Evolutionary conservation across 1,284 basidiomycete genomes (phyloP), one percentile per base, ranked within the genome.

Genomic region (Coniophora puteana): DNA sequence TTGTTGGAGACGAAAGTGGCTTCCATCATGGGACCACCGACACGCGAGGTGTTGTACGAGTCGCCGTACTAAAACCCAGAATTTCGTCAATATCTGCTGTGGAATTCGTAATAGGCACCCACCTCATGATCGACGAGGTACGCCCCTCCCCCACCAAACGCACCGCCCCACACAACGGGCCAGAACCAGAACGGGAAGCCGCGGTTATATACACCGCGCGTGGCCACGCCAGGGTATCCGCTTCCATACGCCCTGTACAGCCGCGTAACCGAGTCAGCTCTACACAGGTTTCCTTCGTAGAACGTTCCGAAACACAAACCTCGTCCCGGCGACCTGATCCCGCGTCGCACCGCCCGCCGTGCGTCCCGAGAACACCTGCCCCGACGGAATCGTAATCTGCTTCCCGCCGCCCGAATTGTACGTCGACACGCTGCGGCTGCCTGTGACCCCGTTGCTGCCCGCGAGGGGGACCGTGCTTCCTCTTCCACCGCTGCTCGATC

Each of bases 161-260:
- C 59, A 16, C 60, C 60, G 17, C 74, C 73, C 67, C 73, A 81
- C 4, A 69, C 67, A 8, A 82, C 45, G 3, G 78, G 79, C 76
- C 77, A 81, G 56, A 78, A 81, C 42, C 59, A 65, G 53, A 76
- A 80, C 1, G 78, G 77, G 51, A 80, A 80, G 4, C 66, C 66
- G 8, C 67, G 65, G 12, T 65, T 63, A 3, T 52, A 52, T 8
- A 77, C 74, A 12, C 75, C 72, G 27, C 70, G 63, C 5, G 58
- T 59, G 4, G 58, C 16, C 3, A 60, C 29, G 4, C 68, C 68
- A 36, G 78, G 77, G 58, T 80, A 80, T 2, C 79, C 78, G 49
- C 77, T 80, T 14, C 78, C 78, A 50, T 77, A 82, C 18, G 58
- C 57, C 24, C 77, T 80, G 40, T n/a, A 40, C 35, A 40, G 31